Evolutionary conservation across 768 basidiomycete genomes (phyloP).

Genomic region (Lactarius vividus): DNA sequence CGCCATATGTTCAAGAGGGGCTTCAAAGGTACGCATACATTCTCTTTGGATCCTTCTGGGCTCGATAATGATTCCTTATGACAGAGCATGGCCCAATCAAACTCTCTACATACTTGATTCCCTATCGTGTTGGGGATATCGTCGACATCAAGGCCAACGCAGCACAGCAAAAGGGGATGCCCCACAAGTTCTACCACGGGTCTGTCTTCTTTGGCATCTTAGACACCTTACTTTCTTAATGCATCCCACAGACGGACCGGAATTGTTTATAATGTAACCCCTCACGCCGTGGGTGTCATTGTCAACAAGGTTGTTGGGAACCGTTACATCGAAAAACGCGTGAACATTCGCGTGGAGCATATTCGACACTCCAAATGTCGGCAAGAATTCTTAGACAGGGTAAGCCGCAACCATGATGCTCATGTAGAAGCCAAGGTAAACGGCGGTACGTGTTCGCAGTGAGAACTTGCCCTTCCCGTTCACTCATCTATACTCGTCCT

Average conservation of each 20-base stretch:
- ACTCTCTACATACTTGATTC: constrained; percentile 89
- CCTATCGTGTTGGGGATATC: constrained; percentile 95
- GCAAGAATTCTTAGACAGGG: constrained; percentile 95
- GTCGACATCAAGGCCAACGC: constrained; percentile 99
- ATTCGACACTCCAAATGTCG: constrained; percentile 95
- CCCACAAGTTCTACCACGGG: constrained; percentile 99
- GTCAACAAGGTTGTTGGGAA: constrained; percentile 98
- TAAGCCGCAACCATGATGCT: constrained; percentile 84
- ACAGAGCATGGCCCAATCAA: constrained; percentile 87
- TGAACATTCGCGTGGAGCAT: constrained; percentile 97
- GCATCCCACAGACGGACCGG: constrained; percentile 76
- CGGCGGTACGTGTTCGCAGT: constrained; percentile 61
- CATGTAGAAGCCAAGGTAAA: constrained; percentile 86
- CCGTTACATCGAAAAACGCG: constrained; percentile 98
- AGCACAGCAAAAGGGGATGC: constrained; percentile 99
- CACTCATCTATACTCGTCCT: background rate
- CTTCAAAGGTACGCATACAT: constrained; percentile 81
- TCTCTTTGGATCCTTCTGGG: constrained; percentile 13
- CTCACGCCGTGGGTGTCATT: constrained; percentile 92
- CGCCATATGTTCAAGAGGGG: constrained; percentile 99
- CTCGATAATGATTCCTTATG: constrained; percentile 10
- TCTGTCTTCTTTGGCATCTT: constrained; percentile 42
- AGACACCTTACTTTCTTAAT: background rate
- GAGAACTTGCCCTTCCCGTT: background rate
- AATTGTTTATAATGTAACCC: constrained; percentile 97